Evolutionary conservation across 495 filamentous ascomycete genomes (phyloP).

Genomic region (Margaritispora aquatica): DNA sequence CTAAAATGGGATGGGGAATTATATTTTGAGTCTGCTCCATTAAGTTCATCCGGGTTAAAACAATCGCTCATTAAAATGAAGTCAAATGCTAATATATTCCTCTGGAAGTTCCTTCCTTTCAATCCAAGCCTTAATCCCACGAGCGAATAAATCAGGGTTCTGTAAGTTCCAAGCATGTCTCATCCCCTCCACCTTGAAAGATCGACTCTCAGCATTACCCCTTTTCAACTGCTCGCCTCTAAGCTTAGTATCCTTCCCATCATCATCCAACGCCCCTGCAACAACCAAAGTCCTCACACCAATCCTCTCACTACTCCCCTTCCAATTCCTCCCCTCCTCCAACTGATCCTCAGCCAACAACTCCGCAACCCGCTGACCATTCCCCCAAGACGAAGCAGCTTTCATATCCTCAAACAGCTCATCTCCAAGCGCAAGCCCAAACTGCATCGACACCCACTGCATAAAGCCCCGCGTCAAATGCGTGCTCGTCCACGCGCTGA

Average conservation of each 20-base stretch:
- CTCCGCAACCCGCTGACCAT: background rate
- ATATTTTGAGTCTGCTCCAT: too few relatives aligned
- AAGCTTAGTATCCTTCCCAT: slow-evolving; percentile 22
- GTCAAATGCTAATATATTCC: slow-evolving; percentile 5
- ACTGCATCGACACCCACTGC: background rate
- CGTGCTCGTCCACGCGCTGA: background rate
- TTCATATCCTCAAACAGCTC: slow-evolving; percentile 1
- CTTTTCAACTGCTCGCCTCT: slow-evolving; percentile 22
- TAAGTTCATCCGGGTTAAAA: too few relatives aligned
- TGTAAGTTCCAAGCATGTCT: slow-evolving; percentile 34
- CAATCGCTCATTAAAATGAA: too few relatives aligned
- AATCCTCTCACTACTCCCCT: background rate
- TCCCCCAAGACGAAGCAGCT: background rate
- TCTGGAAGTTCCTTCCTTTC: slow-evolving; percentile 23
- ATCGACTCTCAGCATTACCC: slow-evolving; percentile 17
- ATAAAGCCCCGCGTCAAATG: background rate
- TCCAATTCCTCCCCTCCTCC: background rate
- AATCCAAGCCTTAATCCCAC: slow-evolving; percentile 28
- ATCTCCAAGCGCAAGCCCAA: background rate
- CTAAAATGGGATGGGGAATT: background rate
- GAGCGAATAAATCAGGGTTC: slow-evolving; percentile 28
- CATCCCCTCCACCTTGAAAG: slow-evolving; percentile 27
- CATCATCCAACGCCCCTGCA: slow-evolving; percentile 27
- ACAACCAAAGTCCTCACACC: slow-evolving; percentile 23
- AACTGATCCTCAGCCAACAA: background rate